These are phyloP conservation scores for Wallacemonas collosoma DNA, from an alignment of 208 protist species.

Conservation along the genomic window DNA sequence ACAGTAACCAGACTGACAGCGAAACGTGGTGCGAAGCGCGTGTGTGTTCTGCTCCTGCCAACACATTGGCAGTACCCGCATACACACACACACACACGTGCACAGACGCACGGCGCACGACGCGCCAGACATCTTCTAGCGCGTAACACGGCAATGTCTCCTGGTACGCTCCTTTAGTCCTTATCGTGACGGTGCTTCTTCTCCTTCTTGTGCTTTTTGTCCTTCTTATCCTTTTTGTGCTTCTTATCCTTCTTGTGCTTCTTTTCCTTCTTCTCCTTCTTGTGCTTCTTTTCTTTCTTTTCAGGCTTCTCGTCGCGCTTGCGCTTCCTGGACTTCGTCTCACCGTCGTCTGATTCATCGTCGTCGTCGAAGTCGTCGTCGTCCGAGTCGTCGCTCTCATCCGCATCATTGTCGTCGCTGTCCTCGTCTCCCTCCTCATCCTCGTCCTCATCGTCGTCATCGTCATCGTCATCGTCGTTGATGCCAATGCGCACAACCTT, in stretches of 20 bases:
- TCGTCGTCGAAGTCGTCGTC: slow-evolving; percentile 37
- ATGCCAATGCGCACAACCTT: slow-evolving; percentile 49
- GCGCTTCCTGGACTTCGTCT: slow-evolving; percentile 22
- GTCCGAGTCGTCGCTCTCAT: slow-evolving; percentile 19
- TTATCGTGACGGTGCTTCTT: slow-evolving; percentile 28
- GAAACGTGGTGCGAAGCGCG: not conserved
- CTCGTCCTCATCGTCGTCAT: slow-evolving; percentile 56
- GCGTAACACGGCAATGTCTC: too few relatives aligned
- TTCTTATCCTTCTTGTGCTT: slow-evolving; percentile 48
- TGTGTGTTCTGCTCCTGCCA: not conserved
- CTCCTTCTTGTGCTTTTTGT: slow-evolving; percentile 54
- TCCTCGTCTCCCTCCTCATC: slow-evolving; percentile 54
- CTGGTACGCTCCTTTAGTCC: not conserved
- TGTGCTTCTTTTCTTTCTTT: slow-evolving; percentile 39
- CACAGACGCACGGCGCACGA: not conserved
- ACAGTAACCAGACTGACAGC: not conserved
- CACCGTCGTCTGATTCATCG: slow-evolving; percentile 28
- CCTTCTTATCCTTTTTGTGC: slow-evolving; percentile 41
- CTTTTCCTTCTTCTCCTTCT: slow-evolving; percentile 41
- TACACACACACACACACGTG: not conserved
- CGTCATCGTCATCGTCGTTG: slow-evolving; percentile 32
- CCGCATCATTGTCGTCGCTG: slow-evolving; percentile 35
- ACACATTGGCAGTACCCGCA: not conserved
- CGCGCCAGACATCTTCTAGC: too few relatives aligned
- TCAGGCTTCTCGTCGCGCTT: slow-evolving; percentile 44